A percentile compares a stretch with the other conserved stretches of the same genome.
Conservation (phyloP, 768 basidiomycete species). For the Antrodiella citrinella region DNA sequence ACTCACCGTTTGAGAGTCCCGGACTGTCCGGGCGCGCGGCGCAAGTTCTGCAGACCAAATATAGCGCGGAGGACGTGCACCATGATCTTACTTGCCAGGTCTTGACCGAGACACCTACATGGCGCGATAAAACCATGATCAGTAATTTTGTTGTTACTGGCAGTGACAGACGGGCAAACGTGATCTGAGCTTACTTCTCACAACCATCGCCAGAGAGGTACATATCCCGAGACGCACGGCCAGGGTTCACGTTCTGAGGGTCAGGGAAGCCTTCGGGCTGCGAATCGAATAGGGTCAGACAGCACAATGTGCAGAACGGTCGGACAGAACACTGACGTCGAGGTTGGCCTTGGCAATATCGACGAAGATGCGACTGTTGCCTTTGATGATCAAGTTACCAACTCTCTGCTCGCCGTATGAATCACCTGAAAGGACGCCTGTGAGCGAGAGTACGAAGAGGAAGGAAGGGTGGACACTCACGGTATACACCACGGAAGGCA, state of each 20-base stretch:
- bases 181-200: slow-evolving; percentile 26
- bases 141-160: too few species aligned
- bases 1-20: slow-evolving; percentile 51
- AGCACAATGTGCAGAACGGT: slow-evolving; percentile 2
- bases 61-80: slow-evolving; percentile 57
- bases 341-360: slow-evolving; percentile 48
- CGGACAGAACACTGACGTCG: slow-evolving; percentile 37
- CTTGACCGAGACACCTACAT: slow-evolving; percentile 35
- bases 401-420: slow-evolving; percentile 38
- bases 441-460: too few species aligned
- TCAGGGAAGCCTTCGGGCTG: slow-evolving; percentile 39
- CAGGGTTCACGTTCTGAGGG: slow-evolving; percentile 35
- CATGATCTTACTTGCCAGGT: slow-evolving; percentile 52
- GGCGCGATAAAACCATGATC: too few species aligned
- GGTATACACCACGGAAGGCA: slow-evolving; percentile 61
- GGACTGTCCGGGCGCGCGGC: slow-evolving; percentile 61
- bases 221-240: slow-evolving; percentile 34
- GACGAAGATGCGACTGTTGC: slow-evolving; percentile 47
- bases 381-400: slow-evolving; percentile 33
- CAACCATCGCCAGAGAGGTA: slow-evolving; percentile 43
- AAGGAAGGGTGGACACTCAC: slow-evolving; percentile 29
- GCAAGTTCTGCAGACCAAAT: slow-evolving; percentile 47
- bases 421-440: slow-evolving; percentile 39
- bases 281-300: too few species aligned
- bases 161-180: slow-evolving; percentile 22